phyloP scores from a whole-genome alignment of 2,329 filamentous ascomycete genomes.

The Immersiporthe knoxdaviesiana region DNA sequence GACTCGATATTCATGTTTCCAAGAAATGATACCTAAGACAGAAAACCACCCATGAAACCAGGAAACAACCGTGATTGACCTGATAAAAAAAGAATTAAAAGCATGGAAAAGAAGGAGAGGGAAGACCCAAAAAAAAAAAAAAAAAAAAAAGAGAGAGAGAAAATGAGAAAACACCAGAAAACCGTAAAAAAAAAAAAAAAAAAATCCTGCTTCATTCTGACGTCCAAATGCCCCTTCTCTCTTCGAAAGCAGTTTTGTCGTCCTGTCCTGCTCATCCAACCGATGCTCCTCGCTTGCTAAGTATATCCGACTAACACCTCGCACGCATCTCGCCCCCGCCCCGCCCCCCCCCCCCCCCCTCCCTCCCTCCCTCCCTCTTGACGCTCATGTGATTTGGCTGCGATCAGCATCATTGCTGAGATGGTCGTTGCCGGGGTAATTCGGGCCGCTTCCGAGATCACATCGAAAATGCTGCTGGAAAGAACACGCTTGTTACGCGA shows the following conservation, averaged over 20 bases:
- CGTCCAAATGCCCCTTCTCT: not conserved
- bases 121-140: not conserved
- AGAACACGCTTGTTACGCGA: not conserved
- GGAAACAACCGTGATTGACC: not conserved
- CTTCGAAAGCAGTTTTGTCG: not conserved
- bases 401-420: not conserved
- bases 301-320: conserved; percentile 7
- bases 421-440: not conserved
- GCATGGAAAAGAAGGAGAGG: not conserved
- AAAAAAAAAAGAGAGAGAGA: not conserved
- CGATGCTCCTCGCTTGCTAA: conserved; percentile 17
- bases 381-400: conserved; percentile 1
- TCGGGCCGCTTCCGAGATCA: conserved; percentile 4
- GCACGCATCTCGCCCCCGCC: no score
- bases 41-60: not conserved
- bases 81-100: conserved; percentile 10
- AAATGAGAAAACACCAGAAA: conserved; percentile 9
- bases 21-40: conserved; percentile 2
- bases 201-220: conserved; percentile 8
- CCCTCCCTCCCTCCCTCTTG: not conserved
- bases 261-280: conserved; percentile 3
- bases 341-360: no score
- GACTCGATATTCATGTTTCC: conserved; percentile 1
- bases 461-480: not conserved
- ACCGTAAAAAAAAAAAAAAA: conserved; percentile 6